Evolutionary conservation across 1,284 basidiomycete species (phyloP).

Genomic region (Malassezia arunalokei): DNA sequence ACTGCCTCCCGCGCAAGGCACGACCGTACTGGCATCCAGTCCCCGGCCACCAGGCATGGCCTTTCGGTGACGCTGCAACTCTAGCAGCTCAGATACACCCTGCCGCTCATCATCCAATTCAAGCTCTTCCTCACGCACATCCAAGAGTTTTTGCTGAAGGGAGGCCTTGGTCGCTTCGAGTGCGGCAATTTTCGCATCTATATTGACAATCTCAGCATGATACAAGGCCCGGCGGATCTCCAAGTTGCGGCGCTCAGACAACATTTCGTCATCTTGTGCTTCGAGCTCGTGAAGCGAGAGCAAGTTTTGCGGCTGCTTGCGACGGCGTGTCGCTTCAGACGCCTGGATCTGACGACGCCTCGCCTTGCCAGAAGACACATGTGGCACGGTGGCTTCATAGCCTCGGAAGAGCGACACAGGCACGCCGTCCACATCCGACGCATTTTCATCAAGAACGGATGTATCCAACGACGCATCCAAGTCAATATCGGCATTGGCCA

Average conservation of each 20-base stretch:
- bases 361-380: slow-evolving; percentile 25
- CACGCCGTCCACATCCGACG: slow-evolving; percentile 11
- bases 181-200: slow-evolving; percentile 50
- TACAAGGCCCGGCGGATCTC: slow-evolving; percentile 25
- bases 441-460: slow-evolving; percentile 13
- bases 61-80: slow-evolving; percentile 33
- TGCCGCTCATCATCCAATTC: slow-evolving; percentile 68
- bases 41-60: slow-evolving; percentile 42
- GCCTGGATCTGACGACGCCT: slow-evolving; percentile 30
- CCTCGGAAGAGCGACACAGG: slow-evolving; percentile 40
- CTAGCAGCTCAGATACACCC: slow-evolving; percentile 35
- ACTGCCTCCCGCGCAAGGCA: slow-evolving; percentile 17
- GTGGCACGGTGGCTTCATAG: slow-evolving; percentile 42
- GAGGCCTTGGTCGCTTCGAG: slow-evolving; percentile 68
- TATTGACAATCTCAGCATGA: slow-evolving; percentile 24
- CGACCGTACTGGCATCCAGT: slow-evolving; percentile 22
- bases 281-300: slow-evolving; percentile 38
- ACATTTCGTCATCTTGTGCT: slow-evolving; percentile 34
- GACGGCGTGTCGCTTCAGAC: slow-evolving; percentile 11
- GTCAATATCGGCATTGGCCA: slow-evolving; percentile 26
- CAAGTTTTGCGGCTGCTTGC: slow-evolving; percentile 2
- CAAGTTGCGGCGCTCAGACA: slow-evolving; percentile 34
- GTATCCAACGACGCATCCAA: slow-evolving; percentile 17
- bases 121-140: slow-evolving; percentile 82
- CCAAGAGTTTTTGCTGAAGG: slow-evolving; percentile 70